Evolutionary conservation across 2,329 filamentous ascomycete species (phyloP), one percentile per base, ranked within the genome.

Genomic region (Aureobasidium sp.): DNA sequence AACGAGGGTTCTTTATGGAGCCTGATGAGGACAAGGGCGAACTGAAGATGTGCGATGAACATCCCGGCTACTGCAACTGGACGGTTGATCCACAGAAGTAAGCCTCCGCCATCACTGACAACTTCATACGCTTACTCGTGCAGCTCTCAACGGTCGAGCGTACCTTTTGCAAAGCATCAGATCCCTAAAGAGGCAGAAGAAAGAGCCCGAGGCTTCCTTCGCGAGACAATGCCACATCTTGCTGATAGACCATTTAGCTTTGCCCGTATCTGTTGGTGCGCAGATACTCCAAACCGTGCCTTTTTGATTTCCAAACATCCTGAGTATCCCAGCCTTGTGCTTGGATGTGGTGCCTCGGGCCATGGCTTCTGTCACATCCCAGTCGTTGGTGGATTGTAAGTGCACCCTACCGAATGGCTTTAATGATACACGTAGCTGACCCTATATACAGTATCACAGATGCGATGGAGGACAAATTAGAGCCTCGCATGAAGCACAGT

Each of bases 261-360:
- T 64, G 79, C 78, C 8, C 73, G 80, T n/a, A 79, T 84, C 41
- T 84, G 81, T 69, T 84, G 81, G 81, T 82, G 81, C 65, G 77
- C 81, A 0, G 81, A 84, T 65, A 84, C 81, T 0, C 76, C 78
- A 0, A 79, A 84, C 67, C 75, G 80, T 3, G 72, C 77, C n/a
- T 84, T 83, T 59, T 68, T 84, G 21, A 81, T 84, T 9, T 77
- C 78, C 55, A 69, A 70, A 42, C 80, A 83, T 67, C 79, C 80
- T 0, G 70, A 75, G 7, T 69, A 76, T 51, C 63, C 68, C 36
- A 76, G 73, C 30, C 67, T 82, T 32, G 68, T 80, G 3, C 66
- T 83, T n/a, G 81, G 78, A 3, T 75, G 79, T 11, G 81, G 81
- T 9, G 81, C 75, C 0, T 81, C 78, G 21, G 81, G 80, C 1